These are phyloP conservation scores for Sabuloglossum arenarium DNA, from an alignment of 495 filamentous ascomycete species.

Conservation along the genomic window DNA sequence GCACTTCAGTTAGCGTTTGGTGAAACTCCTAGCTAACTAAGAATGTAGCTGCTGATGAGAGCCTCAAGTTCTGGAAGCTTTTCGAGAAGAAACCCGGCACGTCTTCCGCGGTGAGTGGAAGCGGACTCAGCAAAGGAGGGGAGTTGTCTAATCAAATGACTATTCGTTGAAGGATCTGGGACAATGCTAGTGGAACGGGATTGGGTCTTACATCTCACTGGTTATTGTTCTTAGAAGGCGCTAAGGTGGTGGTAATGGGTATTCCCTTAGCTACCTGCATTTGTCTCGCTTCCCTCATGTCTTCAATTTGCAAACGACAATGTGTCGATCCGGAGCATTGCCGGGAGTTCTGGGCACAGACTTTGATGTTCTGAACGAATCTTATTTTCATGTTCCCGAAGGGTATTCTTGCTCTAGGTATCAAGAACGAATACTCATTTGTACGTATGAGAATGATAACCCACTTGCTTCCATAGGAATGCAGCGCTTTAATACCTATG, in stretches of 20 bases:
- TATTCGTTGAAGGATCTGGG: conserved; percentile 43
- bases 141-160: conserved; percentile 92
- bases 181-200: neutral
- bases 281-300: too few relatives aligned
- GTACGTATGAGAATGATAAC: neutral
- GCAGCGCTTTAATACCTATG: too few relatives aligned
- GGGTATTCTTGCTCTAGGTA: neutral
- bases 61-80: conserved; percentile 98
- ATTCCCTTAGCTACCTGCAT: neutral
- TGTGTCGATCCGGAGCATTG: neutral
- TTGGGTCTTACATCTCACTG: neutral
- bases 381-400: neutral
- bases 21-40: conserved; percentile 7
- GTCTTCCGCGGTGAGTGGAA: conserved; percentile 31
- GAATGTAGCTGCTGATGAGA: conserved; percentile 61
- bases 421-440: neutral
- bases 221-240: neutral
- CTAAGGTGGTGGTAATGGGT: neutral
- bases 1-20: neutral
- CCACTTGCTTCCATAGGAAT: neutral
- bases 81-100: conserved; percentile 91
- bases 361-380: neutral
- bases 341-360: neutral
- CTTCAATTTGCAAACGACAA: neutral
- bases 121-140: conserved; percentile 35